A percentile compares a stretch with the other conserved stretches of the same genome.
Conservation (phyloP, 2,329 filamentous ascomycete species). For the Metarhizium rileyi region DNA sequence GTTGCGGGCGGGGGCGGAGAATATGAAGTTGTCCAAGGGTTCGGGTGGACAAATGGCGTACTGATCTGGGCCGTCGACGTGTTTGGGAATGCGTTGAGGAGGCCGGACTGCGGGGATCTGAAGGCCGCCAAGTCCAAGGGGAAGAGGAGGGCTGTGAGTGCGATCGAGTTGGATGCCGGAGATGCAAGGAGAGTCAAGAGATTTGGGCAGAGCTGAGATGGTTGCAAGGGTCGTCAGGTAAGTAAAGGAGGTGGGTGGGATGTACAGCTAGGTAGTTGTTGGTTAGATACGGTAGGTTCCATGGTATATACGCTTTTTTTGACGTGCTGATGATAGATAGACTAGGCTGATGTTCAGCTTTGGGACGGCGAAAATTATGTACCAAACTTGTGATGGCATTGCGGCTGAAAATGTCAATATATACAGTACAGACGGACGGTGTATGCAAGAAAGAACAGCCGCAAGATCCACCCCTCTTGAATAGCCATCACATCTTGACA, state of each 20-base stretch:
- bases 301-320: too few relatives aligned
- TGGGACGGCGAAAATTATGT: too few relatives aligned
- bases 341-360: too few relatives aligned
- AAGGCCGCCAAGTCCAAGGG: conserved; percentile 27
- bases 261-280: too few relatives aligned
- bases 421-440: background rate
- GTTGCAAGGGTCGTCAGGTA: background rate
- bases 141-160: conserved; percentile 21
- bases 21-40: conserved; percentile 60
- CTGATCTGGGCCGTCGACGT: conserved; percentile 56
- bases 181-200: conserved; percentile 40
- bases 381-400: too few relatives aligned
- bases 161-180: conserved; percentile 35
- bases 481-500: background rate
- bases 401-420: background rate
- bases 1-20: conserved; percentile 56
- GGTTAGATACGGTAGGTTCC: too few relatives aligned
- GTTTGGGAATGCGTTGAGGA: conserved; percentile 44
- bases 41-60: conserved; percentile 63
- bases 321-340: too few relatives aligned
- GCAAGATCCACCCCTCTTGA: too few relatives aligned
- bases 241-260: too few relatives aligned
- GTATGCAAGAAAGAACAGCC: too few relatives aligned
- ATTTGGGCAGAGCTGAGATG: conserved; percentile 23
- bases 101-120: conserved; percentile 46